These are phyloP conservation scores for Cladosporium cucumerinum DNA, from an alignment of 2,329 filamentous ascomycete species.

Conservation along the genomic window DNA sequence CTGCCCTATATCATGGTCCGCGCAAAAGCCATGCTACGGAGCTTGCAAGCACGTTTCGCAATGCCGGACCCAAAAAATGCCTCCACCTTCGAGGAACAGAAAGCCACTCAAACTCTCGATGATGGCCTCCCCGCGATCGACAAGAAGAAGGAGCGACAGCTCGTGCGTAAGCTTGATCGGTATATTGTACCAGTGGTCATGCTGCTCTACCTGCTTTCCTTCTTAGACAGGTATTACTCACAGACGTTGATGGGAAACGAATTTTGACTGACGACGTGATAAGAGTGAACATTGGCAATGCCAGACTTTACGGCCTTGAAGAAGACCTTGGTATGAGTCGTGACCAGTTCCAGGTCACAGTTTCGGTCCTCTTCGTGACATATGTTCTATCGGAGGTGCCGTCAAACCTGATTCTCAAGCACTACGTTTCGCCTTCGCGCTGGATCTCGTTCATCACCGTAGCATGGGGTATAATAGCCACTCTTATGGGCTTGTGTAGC, in stretches of 20 bases:
- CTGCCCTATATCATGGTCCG: not conserved
- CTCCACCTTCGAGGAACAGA: not conserved
- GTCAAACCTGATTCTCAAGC: conserved; percentile 47
- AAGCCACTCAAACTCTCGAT: not conserved
- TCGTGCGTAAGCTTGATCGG: conserved; percentile 63
- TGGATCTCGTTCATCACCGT: conserved; percentile 56
- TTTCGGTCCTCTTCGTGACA: conserved; percentile 45
- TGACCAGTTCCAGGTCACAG: conserved; percentile 63
- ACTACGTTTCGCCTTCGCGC: conserved; percentile 41
- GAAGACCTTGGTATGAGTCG: conserved; percentile 58
- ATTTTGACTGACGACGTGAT: not conserved
- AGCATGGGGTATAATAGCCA: conserved; percentile 62
- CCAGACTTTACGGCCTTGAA: conserved; percentile 62
- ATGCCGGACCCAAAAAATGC: not conserved
- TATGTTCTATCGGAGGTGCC: conserved; percentile 46
- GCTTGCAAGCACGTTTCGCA: not conserved
- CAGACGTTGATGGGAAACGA: not conserved
- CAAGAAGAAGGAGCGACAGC: conserved; percentile 47
- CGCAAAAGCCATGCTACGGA: not conserved
- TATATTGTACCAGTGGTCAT: conserved; percentile 65
- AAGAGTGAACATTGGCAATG: conserved; percentile 50
- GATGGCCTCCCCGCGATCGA: conserved; percentile 28
- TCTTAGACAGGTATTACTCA: conserved; percentile 62
- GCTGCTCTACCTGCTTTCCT: conserved; percentile 70
- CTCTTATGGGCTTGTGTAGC: conserved; percentile 64